Conservation (phyloP, 2,329 filamentous ascomycete genomes). For the Thielaviopsis populi region DNA sequence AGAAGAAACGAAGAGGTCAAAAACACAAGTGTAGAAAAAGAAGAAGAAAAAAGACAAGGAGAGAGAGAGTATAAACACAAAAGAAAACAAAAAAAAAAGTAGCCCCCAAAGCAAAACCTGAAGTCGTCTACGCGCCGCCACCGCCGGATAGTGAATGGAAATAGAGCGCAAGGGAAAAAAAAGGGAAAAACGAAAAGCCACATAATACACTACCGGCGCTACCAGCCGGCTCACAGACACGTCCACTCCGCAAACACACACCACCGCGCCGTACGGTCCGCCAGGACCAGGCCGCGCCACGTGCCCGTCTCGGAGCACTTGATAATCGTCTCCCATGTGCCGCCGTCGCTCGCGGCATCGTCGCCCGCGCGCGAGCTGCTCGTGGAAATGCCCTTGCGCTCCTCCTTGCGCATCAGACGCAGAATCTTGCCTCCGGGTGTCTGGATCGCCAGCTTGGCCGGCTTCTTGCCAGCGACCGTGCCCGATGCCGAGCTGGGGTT, state of each 20-base stretch:
- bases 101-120: background rate
- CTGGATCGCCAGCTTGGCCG: conserved; percentile 90
- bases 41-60: background rate
- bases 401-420: conserved; percentile 67
- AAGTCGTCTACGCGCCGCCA: background rate
- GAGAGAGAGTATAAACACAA: background rate
- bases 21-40: background rate
- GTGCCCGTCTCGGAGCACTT: conserved; percentile 71
- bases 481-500: conserved; percentile 40
- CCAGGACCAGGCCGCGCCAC: conserved; percentile 69
- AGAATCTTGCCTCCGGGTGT: conserved; percentile 90
- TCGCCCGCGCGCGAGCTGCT: conserved; percentile 24
- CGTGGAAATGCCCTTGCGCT: conserved; percentile 40
- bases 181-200: background rate
- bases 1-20: background rate
- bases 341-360: conserved; percentile 52
- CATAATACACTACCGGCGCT: background rate
- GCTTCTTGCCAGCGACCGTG: conserved; percentile 53
- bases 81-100: background rate
- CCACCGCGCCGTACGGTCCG: conserved; percentile 72
- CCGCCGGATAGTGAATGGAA: background rate
- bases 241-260: conserved; percentile 87
- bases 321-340: conserved; percentile 78
- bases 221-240: conserved; percentile 28
- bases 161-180: background rate